These are phyloP conservation scores for Debaryomyces maramus DNA, from an alignment of 805 yeast genomes.

Conservation along the genomic window DNA sequence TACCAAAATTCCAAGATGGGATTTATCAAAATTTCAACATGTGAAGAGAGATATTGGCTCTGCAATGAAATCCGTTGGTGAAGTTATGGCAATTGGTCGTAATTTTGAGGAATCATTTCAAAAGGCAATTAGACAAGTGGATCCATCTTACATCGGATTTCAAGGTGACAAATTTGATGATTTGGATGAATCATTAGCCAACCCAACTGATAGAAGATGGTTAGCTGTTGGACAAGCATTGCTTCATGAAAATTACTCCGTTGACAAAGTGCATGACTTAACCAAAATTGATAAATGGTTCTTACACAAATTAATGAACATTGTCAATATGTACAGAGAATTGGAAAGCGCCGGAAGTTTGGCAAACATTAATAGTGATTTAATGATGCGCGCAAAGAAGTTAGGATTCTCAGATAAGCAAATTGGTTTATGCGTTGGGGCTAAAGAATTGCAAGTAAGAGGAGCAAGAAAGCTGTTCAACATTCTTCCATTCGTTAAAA, in stretches of 20 bases:
- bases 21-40: slow-evolving; percentile 89
- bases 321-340: slow-evolving; percentile 84
- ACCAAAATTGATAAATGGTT: slow-evolving; percentile 97
- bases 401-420: slow-evolving; percentile 95
- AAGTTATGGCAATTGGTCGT: slow-evolving; percentile 98
- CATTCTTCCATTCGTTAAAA: slow-evolving; percentile 90
- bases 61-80: slow-evolving; percentile 98
- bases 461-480: slow-evolving; percentile 75
- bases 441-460: slow-evolving; percentile 80
- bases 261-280: slow-evolving; percentile 88
- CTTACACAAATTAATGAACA: slow-evolving; percentile 86
- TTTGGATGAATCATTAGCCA: slow-evolving; percentile 71
- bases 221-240: slow-evolving; percentile 97
- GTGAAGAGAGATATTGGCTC: slow-evolving; percentile 93
- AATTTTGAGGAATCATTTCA: slow-evolving; percentile 97
- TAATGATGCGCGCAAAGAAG: slow-evolving; percentile 79
- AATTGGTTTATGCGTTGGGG: slow-evolving; percentile 73
- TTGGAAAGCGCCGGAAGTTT: slow-evolving; percentile 61
- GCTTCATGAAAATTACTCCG: slow-evolving; percentile 85
- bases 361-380: slow-evolving; percentile 61
- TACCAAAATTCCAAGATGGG: slow-evolving; percentile 98
- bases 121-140: slow-evolving; percentile 95
- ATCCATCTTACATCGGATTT: slow-evolving; percentile 86
- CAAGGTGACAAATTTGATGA: slow-evolving; percentile 81
- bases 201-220: slow-evolving; percentile 96